These are phyloP conservation scores for Saraca asoca DNA, from an alignment of 331 rosid species.

Conservation along the genomic window DNA sequence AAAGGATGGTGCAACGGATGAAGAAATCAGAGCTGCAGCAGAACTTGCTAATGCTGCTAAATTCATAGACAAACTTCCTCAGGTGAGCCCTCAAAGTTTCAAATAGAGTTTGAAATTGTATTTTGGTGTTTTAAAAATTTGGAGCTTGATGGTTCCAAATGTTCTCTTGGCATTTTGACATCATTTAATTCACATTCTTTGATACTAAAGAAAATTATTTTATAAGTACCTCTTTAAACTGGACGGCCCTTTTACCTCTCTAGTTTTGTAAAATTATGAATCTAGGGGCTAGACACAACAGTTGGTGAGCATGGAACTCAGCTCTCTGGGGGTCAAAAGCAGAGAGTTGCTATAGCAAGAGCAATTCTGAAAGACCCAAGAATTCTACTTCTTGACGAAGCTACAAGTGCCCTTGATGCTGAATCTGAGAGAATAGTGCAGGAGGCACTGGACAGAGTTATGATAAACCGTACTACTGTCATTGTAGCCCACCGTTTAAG, in stretches of 20 bases:
- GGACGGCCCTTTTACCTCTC: neutral
- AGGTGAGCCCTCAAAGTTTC: slow-evolving; percentile 44
- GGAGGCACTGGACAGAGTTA: slow-evolving; percentile 70
- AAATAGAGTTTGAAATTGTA: neutral
- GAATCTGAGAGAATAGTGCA: slow-evolving; percentile 80
- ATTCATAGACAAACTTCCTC: slow-evolving; percentile 75
- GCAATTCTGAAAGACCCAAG: slow-evolving; percentile 77
- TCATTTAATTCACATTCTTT: neutral
- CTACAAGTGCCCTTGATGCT: slow-evolving; percentile 84
- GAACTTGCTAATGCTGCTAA: slow-evolving; percentile 77
- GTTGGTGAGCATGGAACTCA: slow-evolving; percentile 90
- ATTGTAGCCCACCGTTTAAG: slow-evolving; percentile 82
- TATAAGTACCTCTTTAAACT: no score
- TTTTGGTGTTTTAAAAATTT: neutral
- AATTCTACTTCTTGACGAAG: slow-evolving; percentile 81
- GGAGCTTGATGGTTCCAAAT: neutral
- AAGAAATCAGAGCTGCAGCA: slow-evolving; percentile 63
- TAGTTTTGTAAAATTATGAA: slow-evolving; percentile 12
- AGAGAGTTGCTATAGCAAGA: slow-evolving; percentile 79
- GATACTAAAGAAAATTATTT: neutral
- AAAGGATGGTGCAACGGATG: slow-evolving; percentile 67
- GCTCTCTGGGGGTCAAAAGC: slow-evolving; percentile 92
- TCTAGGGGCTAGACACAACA: slow-evolving; percentile 74
- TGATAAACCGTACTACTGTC: slow-evolving; percentile 74
- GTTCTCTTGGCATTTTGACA: neutral